A percentile compares a stretch with the other conserved stretches of the same genome.
Evolutionary conservation across 148 eudicot genomes (phyloP).

Genomic region (Heliamphora exappendiculata): DNA sequence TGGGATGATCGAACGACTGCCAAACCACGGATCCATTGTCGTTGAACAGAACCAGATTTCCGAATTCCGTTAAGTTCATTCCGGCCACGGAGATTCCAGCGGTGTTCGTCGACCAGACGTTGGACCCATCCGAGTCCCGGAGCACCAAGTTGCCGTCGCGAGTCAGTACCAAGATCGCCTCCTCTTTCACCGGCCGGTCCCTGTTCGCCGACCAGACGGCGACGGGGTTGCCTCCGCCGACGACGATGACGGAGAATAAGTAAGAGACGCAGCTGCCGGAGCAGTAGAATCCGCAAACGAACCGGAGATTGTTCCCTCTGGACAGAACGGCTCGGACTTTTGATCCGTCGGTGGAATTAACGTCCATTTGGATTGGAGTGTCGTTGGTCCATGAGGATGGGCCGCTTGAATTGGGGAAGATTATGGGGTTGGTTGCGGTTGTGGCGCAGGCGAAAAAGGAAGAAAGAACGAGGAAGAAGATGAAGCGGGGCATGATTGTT

Average conservation of each 20-base stretch:
- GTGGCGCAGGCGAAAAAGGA: not conserved
- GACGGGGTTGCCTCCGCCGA: conserved; percentile 3
- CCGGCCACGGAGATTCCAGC: conserved; percentile 1
- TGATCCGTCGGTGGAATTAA: conserved; percentile 3
- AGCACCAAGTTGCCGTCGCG: not conserved
- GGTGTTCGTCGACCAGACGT: not conserved
- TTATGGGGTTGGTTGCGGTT: not conserved
- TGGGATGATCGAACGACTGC: conserved; percentile 14
- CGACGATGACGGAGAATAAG: not conserved
- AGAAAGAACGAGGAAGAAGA: not conserved
- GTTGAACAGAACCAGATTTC: conserved; percentile 13
- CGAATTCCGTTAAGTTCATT: conserved; percentile 11
- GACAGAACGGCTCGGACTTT: not conserved
- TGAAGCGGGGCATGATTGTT: not conserved
- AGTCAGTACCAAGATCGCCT: conserved; percentile 3
- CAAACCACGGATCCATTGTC: not conserved
- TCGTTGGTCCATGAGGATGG: not conserved
- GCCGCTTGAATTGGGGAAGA: conserved; percentile 1
- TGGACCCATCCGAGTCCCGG: not conserved
- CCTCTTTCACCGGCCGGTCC: not conserved
- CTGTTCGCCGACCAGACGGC: conserved; percentile 14
- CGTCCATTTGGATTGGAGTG: not conserved
- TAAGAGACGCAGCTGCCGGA: not conserved
- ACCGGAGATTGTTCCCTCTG: not conserved
- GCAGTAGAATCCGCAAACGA: conserved; percentile 14